Evolutionary conservation across 2,329 filamentous ascomycete genomes (phyloP).

Genomic region (Penicillium verrucosum): DNA sequence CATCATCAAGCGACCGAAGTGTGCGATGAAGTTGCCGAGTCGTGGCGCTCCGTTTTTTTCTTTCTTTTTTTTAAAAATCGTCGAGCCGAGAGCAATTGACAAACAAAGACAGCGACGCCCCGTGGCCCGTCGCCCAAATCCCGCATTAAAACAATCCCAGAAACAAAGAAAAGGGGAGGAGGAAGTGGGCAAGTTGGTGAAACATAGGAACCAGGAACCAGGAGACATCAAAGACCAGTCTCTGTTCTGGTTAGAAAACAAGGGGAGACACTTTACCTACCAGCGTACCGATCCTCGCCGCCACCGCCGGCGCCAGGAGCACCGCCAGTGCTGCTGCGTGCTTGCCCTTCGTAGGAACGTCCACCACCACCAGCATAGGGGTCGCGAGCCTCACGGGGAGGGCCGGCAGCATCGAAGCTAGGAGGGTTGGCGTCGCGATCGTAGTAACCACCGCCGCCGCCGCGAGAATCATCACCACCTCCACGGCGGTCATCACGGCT

Average conservation of each 20-base stretch:
- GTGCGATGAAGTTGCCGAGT: constrained; percentile 32
- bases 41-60: constrained; percentile 32
- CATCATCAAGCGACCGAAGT: constrained; percentile 38
- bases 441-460: constrained; percentile 46
- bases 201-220: constrained; percentile 20
- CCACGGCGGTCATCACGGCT: constrained; percentile 44
- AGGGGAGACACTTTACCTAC: constrained; percentile 36
- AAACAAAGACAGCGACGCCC: constrained; percentile 38
- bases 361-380: constrained; percentile 27
- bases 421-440: constrained; percentile 53
- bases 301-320: constrained; percentile 7
- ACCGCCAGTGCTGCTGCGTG: constrained; percentile 5
- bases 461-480: constrained; percentile 44
- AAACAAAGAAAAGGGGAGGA: constrained; percentile 27
- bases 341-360: constrained; percentile 39
- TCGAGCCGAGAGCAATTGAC: constrained; percentile 32
- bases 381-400: constrained; percentile 38
- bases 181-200: constrained; percentile 22
- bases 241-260: constrained; percentile 23
- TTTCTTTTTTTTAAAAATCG: constrained; percentile 17
- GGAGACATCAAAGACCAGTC: constrained; percentile 17
- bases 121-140: constrained; percentile 37
- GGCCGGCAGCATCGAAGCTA: constrained; percentile 40
- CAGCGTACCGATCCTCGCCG: constrained; percentile 40
- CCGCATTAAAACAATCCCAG: constrained; percentile 39